Evolutionary conservation across 768 basidiomycete genomes (phyloP).

Genomic region (Rhizopogon vinicolor): DNA sequence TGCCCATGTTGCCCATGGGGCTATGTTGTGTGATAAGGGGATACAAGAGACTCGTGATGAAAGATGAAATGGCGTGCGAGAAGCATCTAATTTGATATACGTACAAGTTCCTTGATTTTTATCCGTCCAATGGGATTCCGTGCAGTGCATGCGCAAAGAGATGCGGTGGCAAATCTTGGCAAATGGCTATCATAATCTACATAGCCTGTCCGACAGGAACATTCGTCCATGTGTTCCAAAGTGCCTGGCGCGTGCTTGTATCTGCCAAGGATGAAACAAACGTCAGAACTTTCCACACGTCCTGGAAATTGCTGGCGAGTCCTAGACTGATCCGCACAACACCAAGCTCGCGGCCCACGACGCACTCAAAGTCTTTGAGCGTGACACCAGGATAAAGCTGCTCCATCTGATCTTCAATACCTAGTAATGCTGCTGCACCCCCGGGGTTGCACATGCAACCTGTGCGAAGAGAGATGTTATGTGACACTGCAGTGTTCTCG

Average conservation of each 20-base stretch:
- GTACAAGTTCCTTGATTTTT: background rate
- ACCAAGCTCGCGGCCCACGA: slow-evolving; percentile 64
- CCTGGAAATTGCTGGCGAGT: slow-evolving; percentile 72
- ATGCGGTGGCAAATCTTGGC: background rate
- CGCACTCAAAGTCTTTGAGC: slow-evolving; percentile 54
- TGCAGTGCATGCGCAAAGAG: background rate
- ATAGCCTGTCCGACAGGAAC: slow-evolving; percentile 30
- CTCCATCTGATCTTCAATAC: slow-evolving; percentile 61
- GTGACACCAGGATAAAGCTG: slow-evolving; percentile 55
- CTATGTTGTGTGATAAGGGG: background rate
- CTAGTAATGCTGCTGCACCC: slow-evolving; percentile 68
- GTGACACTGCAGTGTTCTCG: slow-evolving; percentile 59
- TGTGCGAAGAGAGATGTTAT: slow-evolving; percentile 71
- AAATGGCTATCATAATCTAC: slow-evolving; percentile 5
- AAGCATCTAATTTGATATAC: background rate
- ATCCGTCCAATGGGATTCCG: background rate
- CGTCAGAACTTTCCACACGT: slow-evolving; percentile 56
- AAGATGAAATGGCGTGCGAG: background rate
- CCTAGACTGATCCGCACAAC: slow-evolving; percentile 78
- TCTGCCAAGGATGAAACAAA: slow-evolving; percentile 44
- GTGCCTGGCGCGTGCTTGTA: slow-evolving; percentile 27
- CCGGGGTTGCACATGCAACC: slow-evolving; percentile 91
- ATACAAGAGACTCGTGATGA: background rate
- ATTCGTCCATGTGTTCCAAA: slow-evolving; percentile 39
- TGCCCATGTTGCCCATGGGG: background rate